phyloP scores from a whole-genome alignment of 805 yeast genomes.

The Barnettozyma pratensis region DNA sequence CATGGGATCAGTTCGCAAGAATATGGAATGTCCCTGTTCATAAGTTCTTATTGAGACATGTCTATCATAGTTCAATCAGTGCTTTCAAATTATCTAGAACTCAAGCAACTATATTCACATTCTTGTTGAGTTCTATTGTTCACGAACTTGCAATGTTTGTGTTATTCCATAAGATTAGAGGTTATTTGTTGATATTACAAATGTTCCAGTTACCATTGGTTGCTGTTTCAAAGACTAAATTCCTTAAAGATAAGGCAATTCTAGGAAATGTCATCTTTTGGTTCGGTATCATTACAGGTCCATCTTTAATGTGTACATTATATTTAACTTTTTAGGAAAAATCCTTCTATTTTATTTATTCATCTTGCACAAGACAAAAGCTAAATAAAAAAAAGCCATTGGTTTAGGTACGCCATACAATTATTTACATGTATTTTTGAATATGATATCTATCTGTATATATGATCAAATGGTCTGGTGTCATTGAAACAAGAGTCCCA shows the following conservation, averaged over 20 bases:
- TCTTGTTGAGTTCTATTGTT: conserved; percentile 70
- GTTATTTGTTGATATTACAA: conserved; percentile 75
- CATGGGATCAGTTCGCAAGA: conserved; percentile 91
- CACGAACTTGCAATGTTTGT: conserved; percentile 94
- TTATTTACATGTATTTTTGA: not conserved
- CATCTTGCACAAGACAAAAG: too few relatives aligned
- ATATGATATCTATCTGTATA: conserved; percentile 41
- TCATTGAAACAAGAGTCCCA: conserved; percentile 93
- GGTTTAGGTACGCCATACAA: not conserved
- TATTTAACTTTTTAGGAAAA: conserved; percentile 61
- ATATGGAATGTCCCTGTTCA: conserved; percentile 96
- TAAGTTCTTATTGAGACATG: conserved; percentile 83
- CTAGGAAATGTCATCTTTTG: conserved; percentile 84
- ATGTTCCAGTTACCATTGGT: conserved; percentile 85
- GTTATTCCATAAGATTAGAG: conserved; percentile 72
- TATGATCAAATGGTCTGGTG: conserved; percentile 92
- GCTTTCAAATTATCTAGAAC: conserved; percentile 59
- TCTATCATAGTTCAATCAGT: conserved; percentile 85
- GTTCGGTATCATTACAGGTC: conserved; percentile 88
- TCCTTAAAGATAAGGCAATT: conserved; percentile 47
- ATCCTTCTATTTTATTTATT: not conserved
- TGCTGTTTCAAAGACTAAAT: conserved; percentile 52
- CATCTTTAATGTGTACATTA: conserved; percentile 79
- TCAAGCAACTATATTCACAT: conserved; percentile 73
- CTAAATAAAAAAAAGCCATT: too few relatives aligned